Evolutionary conservation across 441 rosid species (phyloP).

Genomic region (Manihot esculenta): DNA sequence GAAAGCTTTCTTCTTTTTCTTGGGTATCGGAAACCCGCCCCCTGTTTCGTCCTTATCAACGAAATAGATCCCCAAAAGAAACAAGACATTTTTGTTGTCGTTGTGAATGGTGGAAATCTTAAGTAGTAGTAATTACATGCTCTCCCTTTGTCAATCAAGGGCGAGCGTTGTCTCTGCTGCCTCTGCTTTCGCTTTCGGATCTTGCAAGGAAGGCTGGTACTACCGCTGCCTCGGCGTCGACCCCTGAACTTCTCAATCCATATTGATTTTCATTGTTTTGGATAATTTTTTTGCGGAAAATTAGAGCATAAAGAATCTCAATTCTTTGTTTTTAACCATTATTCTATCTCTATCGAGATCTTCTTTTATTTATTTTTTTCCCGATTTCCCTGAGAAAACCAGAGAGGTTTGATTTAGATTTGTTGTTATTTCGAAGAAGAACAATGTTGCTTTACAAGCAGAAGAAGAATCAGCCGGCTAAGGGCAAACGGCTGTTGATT

Average conservation of each 20-base stretch:
- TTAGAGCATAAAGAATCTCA: background rate
- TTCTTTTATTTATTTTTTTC: conserved; percentile 14
- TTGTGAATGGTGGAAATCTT: conserved; percentile 97
- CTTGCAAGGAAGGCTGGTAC: conserved; percentile 99
- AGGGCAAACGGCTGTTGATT: conserved; percentile 71
- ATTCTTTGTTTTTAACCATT: conserved; percentile 13
- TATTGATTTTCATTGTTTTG: background rate
- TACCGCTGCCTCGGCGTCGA: conserved; percentile 94
- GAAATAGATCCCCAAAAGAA: conserved; percentile 17
- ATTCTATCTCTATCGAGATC: conserved; percentile 1
- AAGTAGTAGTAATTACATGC: conserved; percentile 56
- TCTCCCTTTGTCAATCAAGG: conserved; percentile 77
- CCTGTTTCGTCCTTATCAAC: background rate
- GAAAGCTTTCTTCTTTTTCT: background rate
- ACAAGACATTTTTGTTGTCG: conserved; percentile 2
- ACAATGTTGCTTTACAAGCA: conserved; percentile 75
- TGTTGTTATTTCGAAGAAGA: background rate
- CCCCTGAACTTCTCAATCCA: conserved; percentile 47
- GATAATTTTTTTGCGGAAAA: background rate
- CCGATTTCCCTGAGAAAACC: background rate
- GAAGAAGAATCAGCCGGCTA: conserved; percentile 64
- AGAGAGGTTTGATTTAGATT: background rate
- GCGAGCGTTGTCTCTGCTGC: conserved; percentile 68
- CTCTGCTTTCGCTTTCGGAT: conserved; percentile 79
- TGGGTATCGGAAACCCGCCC: background rate